A percentile compares a stretch with the other conserved stretches of the same genome.
Evolutionary conservation across 2,329 filamentous ascomycete species (phyloP).

Genomic region (Diplodia mutila): DNA sequence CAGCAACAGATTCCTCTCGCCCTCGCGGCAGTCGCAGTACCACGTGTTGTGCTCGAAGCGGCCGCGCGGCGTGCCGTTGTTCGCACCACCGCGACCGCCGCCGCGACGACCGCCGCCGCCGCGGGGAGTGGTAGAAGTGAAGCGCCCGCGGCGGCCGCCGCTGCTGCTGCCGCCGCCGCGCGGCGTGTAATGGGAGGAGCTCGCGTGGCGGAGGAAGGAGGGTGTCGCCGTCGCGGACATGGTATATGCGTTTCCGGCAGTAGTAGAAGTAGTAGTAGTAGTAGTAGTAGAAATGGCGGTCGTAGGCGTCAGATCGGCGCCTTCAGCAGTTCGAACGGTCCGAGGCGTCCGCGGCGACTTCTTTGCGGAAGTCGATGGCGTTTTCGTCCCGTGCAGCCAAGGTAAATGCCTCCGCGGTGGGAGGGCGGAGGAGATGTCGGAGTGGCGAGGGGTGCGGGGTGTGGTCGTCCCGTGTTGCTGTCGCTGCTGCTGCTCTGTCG

Average conservation of each 20-base stretch:
- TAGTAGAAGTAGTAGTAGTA: neutral
- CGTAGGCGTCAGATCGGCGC: neutral
- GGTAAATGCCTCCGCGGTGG: neutral
- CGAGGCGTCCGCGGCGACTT: neutral
- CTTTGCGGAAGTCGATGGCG: neutral
- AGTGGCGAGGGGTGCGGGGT: neutral
- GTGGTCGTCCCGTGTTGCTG: neutral
- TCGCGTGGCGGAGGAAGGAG: neutral
- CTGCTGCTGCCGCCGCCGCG: neutral
- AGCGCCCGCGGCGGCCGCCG: neutral
- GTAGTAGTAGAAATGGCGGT: neutral
- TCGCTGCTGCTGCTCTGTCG: neutral
- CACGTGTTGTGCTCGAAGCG: constrained; percentile 41
- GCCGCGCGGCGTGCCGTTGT: neutral
- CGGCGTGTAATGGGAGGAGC: neutral
- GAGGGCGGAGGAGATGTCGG: neutral
- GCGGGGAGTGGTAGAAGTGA: too few species aligned
- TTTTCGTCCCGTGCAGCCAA: neutral
- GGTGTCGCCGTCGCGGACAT: neutral
- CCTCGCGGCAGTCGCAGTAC: constrained; percentile 56
- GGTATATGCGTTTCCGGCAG: neutral
- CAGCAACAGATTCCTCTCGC: constrained; percentile 37
- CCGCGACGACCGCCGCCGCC: neutral
- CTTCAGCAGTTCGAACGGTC: neutral
- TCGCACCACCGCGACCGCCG: neutral